A percentile compares a stretch with the other conserved stretches of the same genome.
These are phyloP conservation scores for Trichoderma aggressivum DNA, from an alignment of 2,329 filamentous ascomycete species.

Conservation along the genomic window DNA sequence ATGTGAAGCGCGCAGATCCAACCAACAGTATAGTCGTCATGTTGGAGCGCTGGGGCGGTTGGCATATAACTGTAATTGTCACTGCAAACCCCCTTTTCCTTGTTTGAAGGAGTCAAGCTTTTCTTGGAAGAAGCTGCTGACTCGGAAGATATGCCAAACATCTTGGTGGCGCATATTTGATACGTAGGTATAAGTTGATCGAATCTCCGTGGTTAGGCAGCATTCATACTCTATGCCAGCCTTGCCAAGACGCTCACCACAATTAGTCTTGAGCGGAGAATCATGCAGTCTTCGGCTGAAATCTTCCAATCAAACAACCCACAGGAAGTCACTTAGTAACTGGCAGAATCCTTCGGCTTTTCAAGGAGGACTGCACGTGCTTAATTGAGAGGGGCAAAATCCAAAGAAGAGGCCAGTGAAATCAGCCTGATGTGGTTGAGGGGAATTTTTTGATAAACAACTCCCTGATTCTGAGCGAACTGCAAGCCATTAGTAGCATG, in stretches of 20 bases:
- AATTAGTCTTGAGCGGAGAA: neutral
- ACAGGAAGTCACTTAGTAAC: neutral
- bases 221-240: neutral
- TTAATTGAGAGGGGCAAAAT: neutral
- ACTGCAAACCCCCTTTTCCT: neutral
- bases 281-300: neutral
- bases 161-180: neutral
- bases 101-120: neutral
- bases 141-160: neutral
- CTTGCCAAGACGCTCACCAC: neutral
- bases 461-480: neutral
- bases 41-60: neutral
- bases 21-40: slow-evolving; percentile 29
- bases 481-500: neutral
- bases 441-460: neutral
- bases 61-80: neutral
- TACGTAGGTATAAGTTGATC: too few relatives aligned
- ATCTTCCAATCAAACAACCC: neutral
- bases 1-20: slow-evolving; percentile 33
- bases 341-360: neutral
- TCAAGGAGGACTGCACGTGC: neutral
- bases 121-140: neutral
- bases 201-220: too few relatives aligned
- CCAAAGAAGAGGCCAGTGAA: neutral
- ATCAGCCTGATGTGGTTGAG: neutral